Conservation (phyloP, 164 flowering plant genomes). For the Malania oleifera region DNA sequence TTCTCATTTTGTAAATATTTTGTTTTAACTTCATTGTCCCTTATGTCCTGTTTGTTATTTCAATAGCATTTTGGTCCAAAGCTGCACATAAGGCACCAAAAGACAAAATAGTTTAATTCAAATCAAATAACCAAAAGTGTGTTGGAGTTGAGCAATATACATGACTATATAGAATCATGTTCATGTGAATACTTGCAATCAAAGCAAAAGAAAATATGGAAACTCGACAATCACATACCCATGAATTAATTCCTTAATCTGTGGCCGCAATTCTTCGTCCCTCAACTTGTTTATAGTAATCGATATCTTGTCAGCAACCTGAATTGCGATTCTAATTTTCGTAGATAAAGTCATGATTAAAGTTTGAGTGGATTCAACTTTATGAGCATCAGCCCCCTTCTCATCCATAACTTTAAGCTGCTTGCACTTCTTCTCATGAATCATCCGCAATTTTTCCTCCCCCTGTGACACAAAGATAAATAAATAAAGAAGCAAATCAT, state of each 20-base stretch:
- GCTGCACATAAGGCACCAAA: too few species aligned
- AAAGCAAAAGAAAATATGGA: too few species aligned
- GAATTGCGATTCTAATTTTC: slow-evolving; percentile 27
- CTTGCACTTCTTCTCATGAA: slow-evolving; percentile 25
- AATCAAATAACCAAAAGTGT: too few species aligned
- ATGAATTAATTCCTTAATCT: slow-evolving; percentile 19
- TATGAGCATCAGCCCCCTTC: slow-evolving; percentile 21
- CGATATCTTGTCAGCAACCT: slow-evolving; percentile 29
- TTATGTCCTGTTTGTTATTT: too few species aligned
- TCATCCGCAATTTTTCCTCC: slow-evolving; percentile 32
- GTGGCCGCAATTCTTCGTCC: slow-evolving; percentile 34
- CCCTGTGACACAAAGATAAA: slow-evolving; percentile 16
- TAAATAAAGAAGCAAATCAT: neutral
- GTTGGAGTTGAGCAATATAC: too few species aligned
- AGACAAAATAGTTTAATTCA: too few species aligned
- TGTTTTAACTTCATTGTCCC: too few species aligned
- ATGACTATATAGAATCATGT: too few species aligned
- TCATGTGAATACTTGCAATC: too few species aligned
- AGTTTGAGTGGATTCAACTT: slow-evolving; percentile 13
- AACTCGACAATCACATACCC: slow-evolving; percentile 16
- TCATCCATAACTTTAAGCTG: slow-evolving; percentile 24
- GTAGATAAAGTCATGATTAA: slow-evolving; percentile 18
- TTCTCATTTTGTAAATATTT: too few species aligned
- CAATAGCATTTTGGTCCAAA: too few species aligned
- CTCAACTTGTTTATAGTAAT: slow-evolving; percentile 26